Evolutionary conservation across 441 rosid species (phyloP).

Genomic region (Populus hybrid): DNA sequence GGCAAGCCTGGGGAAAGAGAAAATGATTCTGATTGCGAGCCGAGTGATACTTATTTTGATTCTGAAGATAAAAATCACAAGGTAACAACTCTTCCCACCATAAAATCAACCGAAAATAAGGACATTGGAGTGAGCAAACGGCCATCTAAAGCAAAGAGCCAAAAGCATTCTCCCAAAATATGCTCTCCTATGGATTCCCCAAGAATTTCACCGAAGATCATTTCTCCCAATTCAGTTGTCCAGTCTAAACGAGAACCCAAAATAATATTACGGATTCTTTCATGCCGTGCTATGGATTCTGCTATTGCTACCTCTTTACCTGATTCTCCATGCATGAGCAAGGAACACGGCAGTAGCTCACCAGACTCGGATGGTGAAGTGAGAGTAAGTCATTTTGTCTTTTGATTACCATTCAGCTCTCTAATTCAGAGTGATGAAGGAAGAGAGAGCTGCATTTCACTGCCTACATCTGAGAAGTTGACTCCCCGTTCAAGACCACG

Average conservation of each 20-base stretch:
- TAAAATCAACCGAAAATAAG: slow-evolving; percentile 13
- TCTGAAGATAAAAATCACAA: slow-evolving; percentile 21
- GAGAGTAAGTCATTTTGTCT: slow-evolving; percentile 18
- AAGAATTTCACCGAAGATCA: slow-evolving; percentile 27
- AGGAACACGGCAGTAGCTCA: slow-evolving; percentile 35
- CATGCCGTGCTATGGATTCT: slow-evolving; percentile 29
- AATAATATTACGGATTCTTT: slow-evolving; percentile 29
- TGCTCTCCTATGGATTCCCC: slow-evolving; percentile 44
- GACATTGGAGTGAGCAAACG: slow-evolving; percentile 15
- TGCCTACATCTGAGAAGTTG: slow-evolving; percentile 42
- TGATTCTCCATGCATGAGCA: slow-evolving; percentile 25
- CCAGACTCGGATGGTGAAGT: slow-evolving; percentile 40
- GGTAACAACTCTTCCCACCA: slow-evolving; percentile 11
- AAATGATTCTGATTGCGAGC: slow-evolving; percentile 33
- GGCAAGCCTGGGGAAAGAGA: slow-evolving; percentile 25
- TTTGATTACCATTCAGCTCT: slow-evolving; percentile 29
- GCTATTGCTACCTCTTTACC: slow-evolving; percentile 30
- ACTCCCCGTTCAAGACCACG: slow-evolving; percentile 47
- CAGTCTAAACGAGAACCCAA: slow-evolving; percentile 25
- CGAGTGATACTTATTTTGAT: slow-evolving; percentile 25
- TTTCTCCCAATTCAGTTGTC: slow-evolving; percentile 30
- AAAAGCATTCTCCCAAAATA: slow-evolving; percentile 21
- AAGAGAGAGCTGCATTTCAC: slow-evolving; percentile 41
- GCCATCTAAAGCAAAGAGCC: slow-evolving; percentile 24
- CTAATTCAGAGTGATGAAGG: slow-evolving; percentile 42